These are phyloP conservation scores for Cantharellus anzutake DNA, from an alignment of 768 basidiomycete species.

Conservation along the genomic window DNA sequence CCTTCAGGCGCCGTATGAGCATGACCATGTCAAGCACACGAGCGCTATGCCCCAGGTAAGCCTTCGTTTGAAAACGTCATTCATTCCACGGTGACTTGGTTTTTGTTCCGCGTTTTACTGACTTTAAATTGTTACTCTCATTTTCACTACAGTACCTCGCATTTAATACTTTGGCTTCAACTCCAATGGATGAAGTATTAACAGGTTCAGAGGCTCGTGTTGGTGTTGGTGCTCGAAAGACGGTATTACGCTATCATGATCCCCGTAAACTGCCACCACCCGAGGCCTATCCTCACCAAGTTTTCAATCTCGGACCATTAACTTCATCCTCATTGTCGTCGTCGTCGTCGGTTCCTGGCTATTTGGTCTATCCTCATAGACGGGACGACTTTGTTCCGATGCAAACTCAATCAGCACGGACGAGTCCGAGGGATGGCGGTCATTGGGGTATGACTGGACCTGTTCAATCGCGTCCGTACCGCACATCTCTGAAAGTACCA, in stretches of 20 bases:
- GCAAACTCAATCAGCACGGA: background rate
- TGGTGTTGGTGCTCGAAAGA: background rate
- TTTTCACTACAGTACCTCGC: conserved; percentile 5
- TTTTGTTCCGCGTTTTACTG: no score
- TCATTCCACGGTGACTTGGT: no score
- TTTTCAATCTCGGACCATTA: background rate
- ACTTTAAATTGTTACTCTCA: background rate
- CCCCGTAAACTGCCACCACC: background rate
- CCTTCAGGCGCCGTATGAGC: conserved; percentile 2
- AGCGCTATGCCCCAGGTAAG: conserved; percentile 6
- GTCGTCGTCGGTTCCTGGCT: background rate
- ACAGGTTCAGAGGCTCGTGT: background rate
- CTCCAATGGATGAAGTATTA: background rate
- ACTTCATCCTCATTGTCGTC: no score
- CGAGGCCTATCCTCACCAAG: background rate
- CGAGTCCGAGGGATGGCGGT: background rate
- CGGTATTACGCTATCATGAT: background rate
- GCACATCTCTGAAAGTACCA: no score
- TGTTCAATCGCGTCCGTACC: no score
- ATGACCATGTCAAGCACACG: background rate
- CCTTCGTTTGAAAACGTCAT: no score
- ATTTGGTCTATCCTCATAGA: background rate
- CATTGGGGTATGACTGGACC: background rate
- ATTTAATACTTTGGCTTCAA: conserved; percentile 8
- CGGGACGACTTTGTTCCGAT: background rate